Base-by-base conservation (phyloP, 169 alveolate species). In the Theileria parva region DNA sequence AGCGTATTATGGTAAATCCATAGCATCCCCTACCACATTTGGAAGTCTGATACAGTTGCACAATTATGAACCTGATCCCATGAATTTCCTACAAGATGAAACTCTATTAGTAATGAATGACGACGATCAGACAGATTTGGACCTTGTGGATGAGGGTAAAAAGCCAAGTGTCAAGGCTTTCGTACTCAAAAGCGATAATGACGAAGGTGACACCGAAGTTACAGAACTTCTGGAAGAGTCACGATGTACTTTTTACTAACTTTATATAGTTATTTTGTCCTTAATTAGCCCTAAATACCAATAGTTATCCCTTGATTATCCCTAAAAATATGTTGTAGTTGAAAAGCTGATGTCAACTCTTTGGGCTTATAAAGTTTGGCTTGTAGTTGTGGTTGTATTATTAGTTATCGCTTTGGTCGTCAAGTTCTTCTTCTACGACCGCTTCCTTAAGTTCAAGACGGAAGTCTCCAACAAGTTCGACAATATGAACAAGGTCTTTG, bases 401-500 rank as follows among this genome's bases (percentile, higher is more conserved):
- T 59, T 73, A 21, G 79, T 37, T 59, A 25, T 73, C 57, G 80
- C 80, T 51, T 23, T 73, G 21, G 70, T 73, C 21, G 70, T 73
- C 69, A 73, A 37, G 57, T 53, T 73, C 55, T 73, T 51, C 34
- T 73, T 51, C 71, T 28, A 51, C 34, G 80, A 73, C 37, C 32
- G 60, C 4, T 73, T 73, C 71, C 2, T 23, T 6, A 73, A 51
- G 64, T 73, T 73, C 69, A 73, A 53, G 8, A 25, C 69, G 19
- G 74, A 73, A 2, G 59, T 73, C 21, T 59, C 39, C 4, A 61
- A 39, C 64, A 57, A 39, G 69, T 28, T 73, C 11, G 71, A 73
- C 9, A 30, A 27, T 13, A 27, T 73, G 51, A 73, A 57, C 59
- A 53, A 73, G 69, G 67, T 44, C 59, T 15, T 73, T 57, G 74